These are phyloP conservation scores for Perilla frutescens DNA, from an alignment of 257 asterid genomes.

Conservation along the genomic window DNA sequence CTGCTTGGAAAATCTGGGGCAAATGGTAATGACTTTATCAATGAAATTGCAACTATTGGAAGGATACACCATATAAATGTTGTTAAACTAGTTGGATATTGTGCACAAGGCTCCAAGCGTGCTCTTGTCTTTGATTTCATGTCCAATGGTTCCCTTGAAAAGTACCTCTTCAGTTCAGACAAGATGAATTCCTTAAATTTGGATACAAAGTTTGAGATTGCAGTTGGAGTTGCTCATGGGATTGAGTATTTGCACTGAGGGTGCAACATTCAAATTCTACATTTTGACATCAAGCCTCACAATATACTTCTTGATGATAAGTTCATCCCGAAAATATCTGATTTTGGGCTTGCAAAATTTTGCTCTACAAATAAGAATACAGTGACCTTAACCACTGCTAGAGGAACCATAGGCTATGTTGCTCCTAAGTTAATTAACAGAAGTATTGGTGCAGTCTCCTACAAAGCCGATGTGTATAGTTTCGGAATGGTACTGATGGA, in stretches of 20 bases:
- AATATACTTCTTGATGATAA: slow-evolving; percentile 40
- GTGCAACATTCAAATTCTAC: slow-evolving; percentile 34
- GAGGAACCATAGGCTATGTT: slow-evolving; percentile 45
- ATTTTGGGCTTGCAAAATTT: slow-evolving; percentile 36
- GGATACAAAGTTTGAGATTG: slow-evolving; percentile 36
- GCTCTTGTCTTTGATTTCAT: slow-evolving; percentile 19
- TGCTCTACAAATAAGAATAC: slow-evolving; percentile 8
- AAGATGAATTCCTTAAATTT: slow-evolving; percentile 1
- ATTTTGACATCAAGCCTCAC: slow-evolving; percentile 47
- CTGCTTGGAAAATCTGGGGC: slow-evolving; percentile 16
- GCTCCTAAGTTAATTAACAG: slow-evolving; percentile 39
- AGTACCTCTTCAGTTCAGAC: neutral
- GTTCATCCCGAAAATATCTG: slow-evolving; percentile 39
- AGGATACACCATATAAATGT: slow-evolving; percentile 28
- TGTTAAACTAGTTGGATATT: slow-evolving; percentile 10
- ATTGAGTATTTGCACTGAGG: slow-evolving; percentile 41
- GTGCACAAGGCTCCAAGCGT: slow-evolving; percentile 14
- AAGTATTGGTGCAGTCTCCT: slow-evolving; percentile 29
- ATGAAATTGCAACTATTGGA: slow-evolving; percentile 44
- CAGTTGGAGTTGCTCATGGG: slow-evolving; percentile 45
- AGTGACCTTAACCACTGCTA: slow-evolving; percentile 32
- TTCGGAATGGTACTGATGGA: slow-evolving; percentile 43
- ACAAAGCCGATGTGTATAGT: slow-evolving; percentile 46
- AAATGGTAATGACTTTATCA: slow-evolving; percentile 43
- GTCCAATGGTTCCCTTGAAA: slow-evolving; percentile 28